phyloP scores from a whole-genome alignment of 2,329 filamentous ascomycete species.

The Pestalotiopsis sp. region DNA sequence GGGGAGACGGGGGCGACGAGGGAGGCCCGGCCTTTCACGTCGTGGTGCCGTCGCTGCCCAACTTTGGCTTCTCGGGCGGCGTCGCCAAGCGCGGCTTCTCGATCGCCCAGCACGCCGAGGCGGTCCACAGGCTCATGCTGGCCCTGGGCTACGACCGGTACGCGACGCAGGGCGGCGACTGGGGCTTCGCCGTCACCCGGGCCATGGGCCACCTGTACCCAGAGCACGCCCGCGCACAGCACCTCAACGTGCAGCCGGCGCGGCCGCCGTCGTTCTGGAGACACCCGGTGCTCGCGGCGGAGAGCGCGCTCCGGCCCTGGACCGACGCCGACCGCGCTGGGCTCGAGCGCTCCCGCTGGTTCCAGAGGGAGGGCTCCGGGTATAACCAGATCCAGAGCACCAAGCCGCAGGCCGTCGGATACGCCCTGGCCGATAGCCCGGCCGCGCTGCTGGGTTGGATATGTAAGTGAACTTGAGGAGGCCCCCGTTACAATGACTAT shows the following conservation, averaged over 20 bases:
- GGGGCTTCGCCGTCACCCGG: constrained; percentile 66
- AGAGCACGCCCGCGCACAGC: constrained; percentile 61
- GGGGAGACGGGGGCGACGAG: constrained; percentile 16
- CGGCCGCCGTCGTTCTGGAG: constrained; percentile 24
- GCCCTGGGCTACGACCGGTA: constrained; percentile 60
- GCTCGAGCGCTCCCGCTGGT: constrained; percentile 52
- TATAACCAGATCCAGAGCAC: constrained; percentile 62
- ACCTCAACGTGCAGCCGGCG: neutral
- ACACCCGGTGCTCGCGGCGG: constrained; percentile 7
- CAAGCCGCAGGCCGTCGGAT: constrained; percentile 70
- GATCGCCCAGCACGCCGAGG: constrained; percentile 58
- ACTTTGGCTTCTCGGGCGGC: constrained; percentile 41
- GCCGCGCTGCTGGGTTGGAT: constrained; percentile 74
- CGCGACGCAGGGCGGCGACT: constrained; percentile 63
- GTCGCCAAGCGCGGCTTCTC: constrained; percentile 51
- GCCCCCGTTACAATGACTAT: too few species aligned
- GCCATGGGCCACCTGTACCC: constrained; percentile 59
- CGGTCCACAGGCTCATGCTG: constrained; percentile 59
- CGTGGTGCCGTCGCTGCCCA: constrained; percentile 48
- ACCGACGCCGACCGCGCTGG: constrained; percentile 45
- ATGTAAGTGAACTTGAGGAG: constrained; percentile 26
- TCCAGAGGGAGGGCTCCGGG: constrained; percentile 50
- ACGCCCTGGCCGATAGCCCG: constrained; percentile 67
- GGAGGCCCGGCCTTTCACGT: constrained; percentile 41
- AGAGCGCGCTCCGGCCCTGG: constrained; percentile 41